Conservation (phyloP, 2,329 filamentous ascomycete genomes). For the Fusarium sp. region DNA sequence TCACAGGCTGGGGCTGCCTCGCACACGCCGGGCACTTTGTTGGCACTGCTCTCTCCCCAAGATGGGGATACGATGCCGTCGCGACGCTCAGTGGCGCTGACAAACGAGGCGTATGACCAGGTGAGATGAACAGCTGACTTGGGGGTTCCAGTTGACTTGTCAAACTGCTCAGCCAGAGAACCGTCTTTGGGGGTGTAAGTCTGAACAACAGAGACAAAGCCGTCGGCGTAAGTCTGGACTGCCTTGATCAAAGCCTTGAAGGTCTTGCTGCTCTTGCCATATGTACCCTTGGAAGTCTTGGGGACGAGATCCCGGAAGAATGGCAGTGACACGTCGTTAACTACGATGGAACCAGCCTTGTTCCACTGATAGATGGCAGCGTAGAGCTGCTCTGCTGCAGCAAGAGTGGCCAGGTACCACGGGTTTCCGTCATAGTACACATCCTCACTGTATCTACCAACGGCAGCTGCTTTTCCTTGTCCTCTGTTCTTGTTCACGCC, state of each 20-base stretch:
- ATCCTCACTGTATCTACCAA: constrained; percentile 77
- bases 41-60: constrained; percentile 59
- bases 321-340: constrained; percentile 13
- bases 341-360: constrained; percentile 67
- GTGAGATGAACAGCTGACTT: constrained; percentile 76
- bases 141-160: constrained; percentile 63
- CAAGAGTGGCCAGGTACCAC: constrained; percentile 80
- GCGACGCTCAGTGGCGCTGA: constrained; percentile 70
- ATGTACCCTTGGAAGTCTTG: constrained; percentile 21
- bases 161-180: constrained; percentile 75
- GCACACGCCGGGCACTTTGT: constrained; percentile 37
- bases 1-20: constrained; percentile 46
- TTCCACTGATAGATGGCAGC: constrained; percentile 79
- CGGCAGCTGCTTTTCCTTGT: constrained; percentile 67
- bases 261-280: constrained; percentile 18
- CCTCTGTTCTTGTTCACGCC: constrained; percentile 73
- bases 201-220: constrained; percentile 61
- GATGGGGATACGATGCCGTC: constrained; percentile 65
- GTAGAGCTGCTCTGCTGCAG: constrained; percentile 82
- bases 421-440: constrained; percentile 80
- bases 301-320: constrained; percentile 32
- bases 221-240: constrained; percentile 28
- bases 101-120: constrained; percentile 78
- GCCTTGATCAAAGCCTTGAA: constrained; percentile 26
- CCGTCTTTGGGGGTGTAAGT: constrained; percentile 73